Percentiles rank a stretch among this genome's conserved stretches.
Conservation (phyloP, 768 basidiomycete species). For the Termitomyces sp. region DNA sequence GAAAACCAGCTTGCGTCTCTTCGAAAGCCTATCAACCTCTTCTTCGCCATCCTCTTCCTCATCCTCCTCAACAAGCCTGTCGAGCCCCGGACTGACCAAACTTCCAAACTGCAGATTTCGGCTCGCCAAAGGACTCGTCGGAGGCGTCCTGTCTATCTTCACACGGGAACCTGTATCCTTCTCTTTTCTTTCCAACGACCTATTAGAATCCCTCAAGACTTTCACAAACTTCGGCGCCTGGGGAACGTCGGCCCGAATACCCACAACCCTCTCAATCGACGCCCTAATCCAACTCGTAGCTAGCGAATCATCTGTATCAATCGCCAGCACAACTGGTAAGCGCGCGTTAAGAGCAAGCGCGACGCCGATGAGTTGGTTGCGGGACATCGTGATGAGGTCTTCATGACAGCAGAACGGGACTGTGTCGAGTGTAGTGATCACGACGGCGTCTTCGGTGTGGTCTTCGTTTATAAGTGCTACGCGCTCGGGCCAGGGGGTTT, state of each 20-base stretch:
- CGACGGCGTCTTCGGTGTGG: constrained; percentile 44
- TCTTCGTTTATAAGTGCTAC: constrained; percentile 60
- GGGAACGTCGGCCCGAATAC: constrained; percentile 37
- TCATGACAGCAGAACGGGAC: constrained; percentile 73
- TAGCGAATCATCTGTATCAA: constrained; percentile 34
- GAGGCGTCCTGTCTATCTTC: constrained; percentile 21
- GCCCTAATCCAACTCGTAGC: constrained; percentile 40
- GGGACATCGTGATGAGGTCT: constrained; percentile 61
- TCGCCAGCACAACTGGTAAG: constrained; percentile 46
- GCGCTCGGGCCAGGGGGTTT: constrained; percentile 18
- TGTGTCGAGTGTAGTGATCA: constrained; percentile 54
- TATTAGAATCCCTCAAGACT: constrained; percentile 7
- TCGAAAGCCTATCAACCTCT: constrained; percentile 15
- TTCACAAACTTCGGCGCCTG: constrained; percentile 29
- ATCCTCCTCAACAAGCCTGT: constrained; percentile 23
- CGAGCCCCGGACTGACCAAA: constrained; percentile 21
- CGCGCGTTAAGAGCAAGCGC: constrained; percentile 50
- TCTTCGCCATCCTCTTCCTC: constrained; percentile 14
- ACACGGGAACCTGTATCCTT: not conserved
- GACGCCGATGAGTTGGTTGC: constrained; percentile 43
- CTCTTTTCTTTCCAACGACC: constrained; percentile 8
- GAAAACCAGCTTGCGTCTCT: constrained; percentile 18
- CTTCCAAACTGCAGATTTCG: constrained; percentile 16
- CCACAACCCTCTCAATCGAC: constrained; percentile 57
- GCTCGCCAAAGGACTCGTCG: constrained; percentile 30